A percentile compares a stretch with the other conserved stretches of the same genome.
Evolutionary conservation across 1,284 basidiomycete species (phyloP).

Genomic region (Fistulinella cinereoalba): DNA sequence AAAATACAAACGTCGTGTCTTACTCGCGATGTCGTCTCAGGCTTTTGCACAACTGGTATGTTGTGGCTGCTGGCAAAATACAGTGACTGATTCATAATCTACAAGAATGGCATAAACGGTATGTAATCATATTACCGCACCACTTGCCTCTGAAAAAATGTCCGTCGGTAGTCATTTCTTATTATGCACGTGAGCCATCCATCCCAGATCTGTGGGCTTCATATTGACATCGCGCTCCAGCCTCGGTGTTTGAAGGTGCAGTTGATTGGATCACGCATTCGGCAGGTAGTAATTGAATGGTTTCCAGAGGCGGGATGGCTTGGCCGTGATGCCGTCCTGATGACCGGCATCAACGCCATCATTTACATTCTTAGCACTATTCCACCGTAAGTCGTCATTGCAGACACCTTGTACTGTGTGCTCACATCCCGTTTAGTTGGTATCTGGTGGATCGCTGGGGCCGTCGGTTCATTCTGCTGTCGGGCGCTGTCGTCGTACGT

Average conservation of each 20-base stretch:
- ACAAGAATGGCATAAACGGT: constrained; percentile 88
- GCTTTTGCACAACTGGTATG: constrained; percentile 89
- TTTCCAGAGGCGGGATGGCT: constrained; percentile 91
- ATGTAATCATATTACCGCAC: constrained; percentile 19
- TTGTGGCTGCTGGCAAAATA: background rate
- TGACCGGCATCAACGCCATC: constrained; percentile 94
- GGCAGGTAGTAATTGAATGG: constrained; percentile 5
- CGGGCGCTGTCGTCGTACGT: constrained; percentile 82
- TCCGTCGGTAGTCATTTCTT: constrained; percentile 73
- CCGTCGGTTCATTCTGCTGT: constrained; percentile 85
- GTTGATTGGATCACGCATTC: background rate
- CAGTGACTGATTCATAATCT: constrained; percentile 9
- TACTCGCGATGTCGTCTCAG: constrained; percentile 97
- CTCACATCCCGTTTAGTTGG: constrained; percentile 59
- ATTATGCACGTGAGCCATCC: constrained; percentile 79
- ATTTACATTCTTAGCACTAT: constrained; percentile 85
- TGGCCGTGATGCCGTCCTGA: constrained; percentile 93
- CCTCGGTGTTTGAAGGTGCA: constrained; percentile 80
- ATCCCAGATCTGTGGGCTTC: constrained; percentile 4
- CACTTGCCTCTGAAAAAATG: constrained; percentile 7
- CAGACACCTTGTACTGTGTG: constrained; percentile 1
- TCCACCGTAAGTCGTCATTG: constrained; percentile 58
- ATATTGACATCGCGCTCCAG: constrained; percentile 36
- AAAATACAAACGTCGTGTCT: constrained; percentile 83
- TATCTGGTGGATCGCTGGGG: constrained; percentile 94